These are phyloP conservation scores for Clavispora fructus DNA, from an alignment of 805 yeast species.

Conservation along the genomic window DNA sequence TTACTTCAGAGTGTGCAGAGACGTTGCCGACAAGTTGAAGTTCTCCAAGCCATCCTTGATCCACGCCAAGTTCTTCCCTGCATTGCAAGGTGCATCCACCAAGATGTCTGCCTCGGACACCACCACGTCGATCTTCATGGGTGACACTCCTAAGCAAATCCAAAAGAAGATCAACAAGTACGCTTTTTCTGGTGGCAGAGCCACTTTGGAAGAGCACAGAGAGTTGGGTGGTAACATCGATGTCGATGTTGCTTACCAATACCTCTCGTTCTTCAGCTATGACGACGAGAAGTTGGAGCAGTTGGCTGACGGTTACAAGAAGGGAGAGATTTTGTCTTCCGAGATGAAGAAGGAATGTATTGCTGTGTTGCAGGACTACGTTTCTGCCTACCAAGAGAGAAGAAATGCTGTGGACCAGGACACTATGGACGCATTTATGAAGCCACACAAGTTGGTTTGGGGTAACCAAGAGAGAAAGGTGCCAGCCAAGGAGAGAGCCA, in stretches of 20 bases:
- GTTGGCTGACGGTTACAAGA: slow-evolving; percentile 59
- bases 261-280: slow-evolving; percentile 80
- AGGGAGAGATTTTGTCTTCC: slow-evolving; percentile 84
- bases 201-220: slow-evolving; percentile 85
- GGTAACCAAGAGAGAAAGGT: slow-evolving; percentile 73
- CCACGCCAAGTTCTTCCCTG: slow-evolving; percentile 96
- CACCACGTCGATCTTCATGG: slow-evolving; percentile 88
- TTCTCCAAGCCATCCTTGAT: slow-evolving; percentile 87
- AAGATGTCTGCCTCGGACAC: slow-evolving; percentile 96
- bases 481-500: slow-evolving; percentile 50
- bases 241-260: slow-evolving; percentile 92
- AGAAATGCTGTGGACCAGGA: slow-evolving; percentile 63
- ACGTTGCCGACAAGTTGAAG: slow-evolving; percentile 90
- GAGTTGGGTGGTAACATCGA: slow-evolving; percentile 89
- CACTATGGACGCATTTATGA: slow-evolving; percentile 65
- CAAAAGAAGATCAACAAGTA: slow-evolving; percentile 92
- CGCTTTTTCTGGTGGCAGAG: slow-evolving; percentile 94
- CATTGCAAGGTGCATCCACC: slow-evolving; percentile 91
- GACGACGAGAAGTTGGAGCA: slow-evolving; percentile 75
- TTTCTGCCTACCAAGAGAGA: slow-evolving; percentile 74
- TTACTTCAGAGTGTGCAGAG: slow-evolving; percentile 94
- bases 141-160: slow-evolving; percentile 87
- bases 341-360: slow-evolving; percentile 89
- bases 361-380: slow-evolving; percentile 72
- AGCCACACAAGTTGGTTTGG: slow-evolving; percentile 73